phyloP scores from a whole-genome alignment of 176 grass and related monocot species.

The Leersia perrieri region DNA sequence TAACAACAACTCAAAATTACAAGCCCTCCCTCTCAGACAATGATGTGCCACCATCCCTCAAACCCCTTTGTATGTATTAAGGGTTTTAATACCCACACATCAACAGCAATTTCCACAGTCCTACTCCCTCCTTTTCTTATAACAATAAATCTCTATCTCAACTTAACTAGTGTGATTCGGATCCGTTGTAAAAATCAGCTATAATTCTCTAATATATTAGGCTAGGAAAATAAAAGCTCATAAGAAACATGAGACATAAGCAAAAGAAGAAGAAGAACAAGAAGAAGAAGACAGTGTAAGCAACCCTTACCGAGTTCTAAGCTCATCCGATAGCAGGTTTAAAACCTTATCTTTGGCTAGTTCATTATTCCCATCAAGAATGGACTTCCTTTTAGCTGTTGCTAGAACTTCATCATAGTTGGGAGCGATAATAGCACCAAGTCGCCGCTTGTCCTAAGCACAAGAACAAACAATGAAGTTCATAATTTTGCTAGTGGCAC shows the following conservation, averaged over 20 bases:
- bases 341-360: constrained; percentile 44
- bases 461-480: constrained; percentile 7
- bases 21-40: neutral
- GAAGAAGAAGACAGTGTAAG: neutral
- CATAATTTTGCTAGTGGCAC: neutral
- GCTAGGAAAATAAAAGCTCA: neutral
- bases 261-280: neutral
- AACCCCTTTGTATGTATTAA: neutral
- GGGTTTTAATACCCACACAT: neutral
- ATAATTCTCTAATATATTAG: neutral
- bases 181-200: neutral
- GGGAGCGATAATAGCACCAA: constrained; percentile 84
- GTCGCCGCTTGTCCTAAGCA: constrained; percentile 71
- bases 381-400: constrained; percentile 42
- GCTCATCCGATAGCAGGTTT: constrained; percentile 63
- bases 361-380: constrained; percentile 37
- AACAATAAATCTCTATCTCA: neutral
- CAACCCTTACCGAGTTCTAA: constrained; percentile 66
- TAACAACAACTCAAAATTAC: neutral
- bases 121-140: neutral
- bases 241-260: neutral
- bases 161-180: neutral
- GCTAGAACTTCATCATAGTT: constrained; percentile 76
- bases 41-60: neutral
- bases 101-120: neutral